These are phyloP conservation scores for Lepidium campestre DNA, from an alignment of 441 rosid species.

Conservation along the genomic window DNA sequence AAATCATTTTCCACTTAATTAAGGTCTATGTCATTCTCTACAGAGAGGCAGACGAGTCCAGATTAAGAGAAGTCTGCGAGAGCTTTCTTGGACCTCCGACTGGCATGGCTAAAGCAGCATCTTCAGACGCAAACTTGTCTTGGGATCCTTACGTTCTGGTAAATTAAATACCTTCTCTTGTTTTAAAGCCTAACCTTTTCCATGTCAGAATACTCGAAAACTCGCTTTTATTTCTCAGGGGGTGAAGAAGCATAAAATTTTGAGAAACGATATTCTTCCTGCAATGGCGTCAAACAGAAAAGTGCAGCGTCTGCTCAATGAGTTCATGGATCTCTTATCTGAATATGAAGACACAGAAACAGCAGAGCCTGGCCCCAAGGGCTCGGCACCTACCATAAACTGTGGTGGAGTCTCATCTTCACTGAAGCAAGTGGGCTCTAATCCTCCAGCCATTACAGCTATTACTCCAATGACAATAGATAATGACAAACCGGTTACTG, in stretches of 20 bases:
- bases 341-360: constrained; percentile 53
- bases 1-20: not conserved
- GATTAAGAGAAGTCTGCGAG: constrained; percentile 89
- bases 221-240: constrained; percentile 44
- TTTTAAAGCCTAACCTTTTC: not conserved
- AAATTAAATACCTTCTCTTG: constrained; percentile 22
- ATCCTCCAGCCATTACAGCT: constrained; percentile 15
- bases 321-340: constrained; percentile 86
- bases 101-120: constrained; percentile 60
- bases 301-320: constrained; percentile 89
- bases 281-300: constrained; percentile 95
- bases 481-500: constrained; percentile 20
- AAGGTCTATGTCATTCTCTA: constrained; percentile 8
- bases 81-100: constrained; percentile 96
- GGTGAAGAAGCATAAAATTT: constrained; percentile 81
- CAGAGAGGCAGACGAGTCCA: constrained; percentile 96
- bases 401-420: constrained; percentile 26
- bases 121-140: constrained; percentile 45
- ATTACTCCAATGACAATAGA: constrained; percentile 19
- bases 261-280: constrained; percentile 86
- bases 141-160: constrained; percentile 95
- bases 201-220: not conserved
- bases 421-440: constrained; percentile 27
- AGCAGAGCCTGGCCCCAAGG: constrained; percentile 19
- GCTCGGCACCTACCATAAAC: constrained; percentile 1